Evolutionary conservation across 495 filamentous ascomycete species (phyloP).

Genomic region (Aspergillus diversus): DNA sequence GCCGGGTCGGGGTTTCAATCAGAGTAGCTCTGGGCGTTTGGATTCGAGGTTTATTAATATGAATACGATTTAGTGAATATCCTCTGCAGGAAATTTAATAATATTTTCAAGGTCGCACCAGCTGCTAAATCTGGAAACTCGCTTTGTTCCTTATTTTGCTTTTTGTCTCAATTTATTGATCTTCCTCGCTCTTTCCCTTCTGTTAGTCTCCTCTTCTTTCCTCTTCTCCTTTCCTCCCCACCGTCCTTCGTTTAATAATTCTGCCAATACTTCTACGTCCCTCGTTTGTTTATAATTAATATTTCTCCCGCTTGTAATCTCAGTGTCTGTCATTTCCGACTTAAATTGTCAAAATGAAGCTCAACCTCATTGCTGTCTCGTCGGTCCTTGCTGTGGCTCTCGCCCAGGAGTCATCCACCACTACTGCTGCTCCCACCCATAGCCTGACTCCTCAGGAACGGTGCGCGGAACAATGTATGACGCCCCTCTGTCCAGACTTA

Average conservation of each 20-base stretch:
- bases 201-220: conserved; percentile 19
- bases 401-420: conserved; percentile 33
- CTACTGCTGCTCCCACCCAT: conserved; percentile 28
- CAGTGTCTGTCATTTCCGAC: conserved; percentile 21
- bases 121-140: conserved; percentile 8
- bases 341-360: conserved; percentile 42
- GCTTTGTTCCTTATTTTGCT: conserved; percentile 8
- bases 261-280: conserved; percentile 18
- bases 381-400: conserved; percentile 40
- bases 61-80: not conserved
- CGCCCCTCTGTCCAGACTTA: not conserved
- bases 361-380: conserved; percentile 43
- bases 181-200: conserved; percentile 16
- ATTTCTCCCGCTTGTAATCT: conserved; percentile 6
- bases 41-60: not conserved
- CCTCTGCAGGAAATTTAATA: not conserved
- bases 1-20: conserved; percentile 20
- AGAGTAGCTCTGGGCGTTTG: not conserved
- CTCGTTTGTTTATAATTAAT: not conserved
- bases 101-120: conserved; percentile 5
- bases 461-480: conserved; percentile 44
- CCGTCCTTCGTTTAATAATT: conserved; percentile 23
- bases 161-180: conserved; percentile 12
- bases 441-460: conserved; percentile 31
- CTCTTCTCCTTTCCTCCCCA: conserved; percentile 13